phyloP scores from a whole-genome alignment of 331 rosid genomes.

The Prunus yedoensis region DNA sequence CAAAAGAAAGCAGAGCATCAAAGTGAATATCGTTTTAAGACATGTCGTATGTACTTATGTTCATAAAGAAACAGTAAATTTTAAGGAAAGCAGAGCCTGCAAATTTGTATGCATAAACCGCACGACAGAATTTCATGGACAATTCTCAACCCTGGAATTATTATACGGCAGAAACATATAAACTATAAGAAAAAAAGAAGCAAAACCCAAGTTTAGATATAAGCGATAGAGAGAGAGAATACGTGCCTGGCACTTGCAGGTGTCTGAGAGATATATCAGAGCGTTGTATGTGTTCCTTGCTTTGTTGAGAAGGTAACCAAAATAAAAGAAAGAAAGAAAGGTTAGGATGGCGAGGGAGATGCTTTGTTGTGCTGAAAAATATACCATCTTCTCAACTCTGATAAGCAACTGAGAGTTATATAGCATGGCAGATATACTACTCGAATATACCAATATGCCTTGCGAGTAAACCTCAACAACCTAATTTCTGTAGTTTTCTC shows the following conservation, averaged over 20 bases:
- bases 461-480: too few species aligned
- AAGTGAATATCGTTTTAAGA: neutral
- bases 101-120: too few species aligned
- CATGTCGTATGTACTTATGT: neutral
- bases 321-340: neutral
- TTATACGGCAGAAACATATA: neutral
- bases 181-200: neutral
- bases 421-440: slow-evolving; percentile 25
- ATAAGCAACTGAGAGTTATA: too few species aligned
- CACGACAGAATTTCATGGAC: too few species aligned
- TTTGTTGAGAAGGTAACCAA: neutral
- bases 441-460: slow-evolving; percentile 48
- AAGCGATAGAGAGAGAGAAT: slow-evolving; percentile 4
- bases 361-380: slow-evolving; percentile 17
- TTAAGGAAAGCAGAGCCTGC: too few species aligned
- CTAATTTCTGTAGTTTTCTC: too few species aligned
- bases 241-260: slow-evolving; percentile 30
- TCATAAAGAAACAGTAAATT: neutral
- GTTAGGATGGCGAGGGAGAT: slow-evolving; percentile 11
- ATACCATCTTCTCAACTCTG: slow-evolving; percentile 4
- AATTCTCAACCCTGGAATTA: neutral
- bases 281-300: neutral
- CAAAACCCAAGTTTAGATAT: too few species aligned
- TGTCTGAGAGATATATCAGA: neutral
- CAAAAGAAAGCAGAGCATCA: neutral